Percentiles rank a stretch among this genome's conserved stretches.
Evolutionary conservation across 164 flowering plant species (phyloP).

Genomic region (Magnolia kwangsiensis): DNA sequence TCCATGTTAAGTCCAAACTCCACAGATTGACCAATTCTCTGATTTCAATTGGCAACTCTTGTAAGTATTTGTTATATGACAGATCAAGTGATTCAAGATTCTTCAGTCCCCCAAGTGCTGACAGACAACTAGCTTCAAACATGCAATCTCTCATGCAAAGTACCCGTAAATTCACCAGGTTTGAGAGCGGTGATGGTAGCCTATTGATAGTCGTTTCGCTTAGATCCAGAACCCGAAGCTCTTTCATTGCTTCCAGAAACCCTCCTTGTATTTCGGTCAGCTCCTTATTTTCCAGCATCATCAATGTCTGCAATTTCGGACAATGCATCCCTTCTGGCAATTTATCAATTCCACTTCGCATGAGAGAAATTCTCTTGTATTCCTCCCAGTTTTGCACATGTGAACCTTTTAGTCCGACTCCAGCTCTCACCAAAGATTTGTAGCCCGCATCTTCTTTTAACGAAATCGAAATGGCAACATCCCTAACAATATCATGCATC

Average conservation of each 20-base stretch:
- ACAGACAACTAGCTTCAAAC: not conserved
- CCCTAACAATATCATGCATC: constrained; percentile 4
- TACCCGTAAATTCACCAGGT: not conserved
- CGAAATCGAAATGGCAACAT: not conserved
- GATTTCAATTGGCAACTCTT: not conserved
- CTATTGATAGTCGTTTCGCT: not conserved
- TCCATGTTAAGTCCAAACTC: not conserved
- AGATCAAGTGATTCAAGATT: not conserved
- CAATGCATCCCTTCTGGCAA: not conserved
- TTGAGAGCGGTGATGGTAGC: not conserved
- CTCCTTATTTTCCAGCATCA: not conserved
- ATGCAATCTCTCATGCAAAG: not conserved
- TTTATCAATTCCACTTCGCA: not conserved
- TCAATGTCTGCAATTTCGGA: not conserved
- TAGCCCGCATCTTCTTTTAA: not conserved
- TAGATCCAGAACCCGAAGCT: constrained; percentile 1
- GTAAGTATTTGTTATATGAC: not conserved
- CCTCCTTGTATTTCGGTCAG: not conserved
- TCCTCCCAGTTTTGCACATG: not conserved
- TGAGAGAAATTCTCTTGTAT: not conserved
- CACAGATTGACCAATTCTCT: not conserved
- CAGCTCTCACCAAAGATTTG: not conserved
- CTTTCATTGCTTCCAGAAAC: not conserved
- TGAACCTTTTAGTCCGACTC: not conserved
- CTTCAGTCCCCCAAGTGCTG: not conserved